phyloP scores from a whole-genome alignment of 495 filamentous ascomycete genomes.

The Neurospora sp. region DNA sequence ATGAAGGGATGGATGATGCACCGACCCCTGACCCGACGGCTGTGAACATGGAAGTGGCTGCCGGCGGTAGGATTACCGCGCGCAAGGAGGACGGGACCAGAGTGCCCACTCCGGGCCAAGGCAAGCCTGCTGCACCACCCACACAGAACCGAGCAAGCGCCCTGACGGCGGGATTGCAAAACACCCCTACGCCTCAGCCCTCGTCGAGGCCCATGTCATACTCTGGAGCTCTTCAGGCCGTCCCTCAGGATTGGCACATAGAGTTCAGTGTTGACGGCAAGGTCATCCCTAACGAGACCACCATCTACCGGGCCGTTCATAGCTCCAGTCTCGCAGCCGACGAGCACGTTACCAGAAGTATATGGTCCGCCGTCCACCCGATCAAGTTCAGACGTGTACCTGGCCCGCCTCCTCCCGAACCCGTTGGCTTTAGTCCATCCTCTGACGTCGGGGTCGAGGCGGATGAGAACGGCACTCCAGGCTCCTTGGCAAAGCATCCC shows the following conservation, averaged over 20 bases:
- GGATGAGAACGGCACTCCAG: conserved; percentile 53
- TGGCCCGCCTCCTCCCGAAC: conserved; percentile 79
- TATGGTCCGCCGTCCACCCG: conserved; percentile 84
- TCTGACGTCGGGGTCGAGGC: conserved; percentile 35
- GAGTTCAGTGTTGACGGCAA: conserved; percentile 87
- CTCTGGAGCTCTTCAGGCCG: conserved; percentile 64
- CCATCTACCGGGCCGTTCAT: conserved; percentile 91
- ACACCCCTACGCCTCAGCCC: conserved; percentile 40
- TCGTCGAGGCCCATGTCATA: conserved; percentile 57
- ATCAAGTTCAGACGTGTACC: conserved; percentile 83
- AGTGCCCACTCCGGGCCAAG: conserved; percentile 75
- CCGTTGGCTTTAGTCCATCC: conserved; percentile 50
- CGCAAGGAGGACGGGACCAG: conserved; percentile 90
- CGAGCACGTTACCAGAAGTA: conserved; percentile 58
- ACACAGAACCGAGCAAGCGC: conserved; percentile 30
- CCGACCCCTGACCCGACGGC: conserved; percentile 66
- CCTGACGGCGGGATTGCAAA: conserved; percentile 37
- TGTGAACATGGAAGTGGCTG: conserved; percentile 85
- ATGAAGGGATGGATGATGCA: conserved; percentile 73
- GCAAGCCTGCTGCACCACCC: conserved; percentile 21
- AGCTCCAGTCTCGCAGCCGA: conserved; percentile 54
- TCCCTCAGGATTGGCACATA: conserved; percentile 95
- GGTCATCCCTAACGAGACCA: conserved; percentile 80
- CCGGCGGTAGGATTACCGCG: conserved; percentile 88
- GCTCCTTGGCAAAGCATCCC: conserved; percentile 75